A percentile compares a stretch with the other conserved stretches of the same genome.
These are phyloP conservation scores for Phyllosticta citrichinensis DNA, from an alignment of 2,329 filamentous ascomycete species.

Conservation along the genomic window DNA sequence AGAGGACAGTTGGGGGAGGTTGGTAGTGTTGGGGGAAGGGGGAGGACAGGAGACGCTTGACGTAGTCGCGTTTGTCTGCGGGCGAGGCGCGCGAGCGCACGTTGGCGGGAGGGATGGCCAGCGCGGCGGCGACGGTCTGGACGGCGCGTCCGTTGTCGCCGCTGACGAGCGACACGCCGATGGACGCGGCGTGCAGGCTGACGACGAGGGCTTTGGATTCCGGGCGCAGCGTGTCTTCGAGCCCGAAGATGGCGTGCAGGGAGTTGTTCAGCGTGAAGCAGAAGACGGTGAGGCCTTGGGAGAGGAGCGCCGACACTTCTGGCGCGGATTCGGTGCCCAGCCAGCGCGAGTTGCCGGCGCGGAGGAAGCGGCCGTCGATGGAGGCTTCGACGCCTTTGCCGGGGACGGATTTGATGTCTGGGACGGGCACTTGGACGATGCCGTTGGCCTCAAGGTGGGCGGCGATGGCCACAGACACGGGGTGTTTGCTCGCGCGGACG, in stretches of 20 bases:
- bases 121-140: slow-evolving; percentile 32
- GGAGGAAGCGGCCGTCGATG: neutral
- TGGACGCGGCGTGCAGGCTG: slow-evolving; percentile 38
- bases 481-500: slow-evolving; percentile 22
- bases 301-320: neutral
- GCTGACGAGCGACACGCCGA: slow-evolving; percentile 46
- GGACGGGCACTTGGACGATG: neutral
- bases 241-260: slow-evolving; percentile 40
- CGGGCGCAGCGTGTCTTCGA: slow-evolving; percentile 39
- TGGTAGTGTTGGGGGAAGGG: neutral
- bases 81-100: slow-evolving; percentile 40
- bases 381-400: slow-evolving; percentile 3
- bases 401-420: neutral
- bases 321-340: neutral
- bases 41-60: slow-evolving; percentile 25
- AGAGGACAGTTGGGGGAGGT: slow-evolving; percentile 24
- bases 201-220: slow-evolving; percentile 43
- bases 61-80: slow-evolving; percentile 44
- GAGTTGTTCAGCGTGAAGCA: slow-evolving; percentile 36
- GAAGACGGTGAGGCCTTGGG: slow-evolving; percentile 19
- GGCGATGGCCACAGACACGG: neutral
- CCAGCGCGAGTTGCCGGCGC: slow-evolving; percentile 5
- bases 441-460: neutral
- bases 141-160: slow-evolving; percentile 46
- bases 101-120: slow-evolving; percentile 29